Evolutionary conservation across 2,329 filamentous ascomycete species (phyloP), one percentile per base, ranked within the genome.

Genomic region (Chrysoporthe austroafricana): DNA sequence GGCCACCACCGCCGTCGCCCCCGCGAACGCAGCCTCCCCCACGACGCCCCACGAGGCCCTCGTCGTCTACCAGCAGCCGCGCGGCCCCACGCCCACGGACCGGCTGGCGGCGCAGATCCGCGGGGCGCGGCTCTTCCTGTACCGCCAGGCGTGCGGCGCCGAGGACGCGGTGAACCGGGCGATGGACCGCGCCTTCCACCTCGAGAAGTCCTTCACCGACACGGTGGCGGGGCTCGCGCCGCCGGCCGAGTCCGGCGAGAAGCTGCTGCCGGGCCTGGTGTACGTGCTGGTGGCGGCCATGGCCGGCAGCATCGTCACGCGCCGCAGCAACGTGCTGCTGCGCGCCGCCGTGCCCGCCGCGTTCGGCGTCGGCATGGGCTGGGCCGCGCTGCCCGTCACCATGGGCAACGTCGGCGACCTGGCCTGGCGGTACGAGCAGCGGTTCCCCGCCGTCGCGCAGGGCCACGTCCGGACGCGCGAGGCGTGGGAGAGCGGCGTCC

Each of bases 211-310:
- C 76, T 94, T 98, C 83, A 97, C 95, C 74, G 88, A 86, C 79
- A 98, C 96, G 70, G 81, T 99, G 73, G 93, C 94, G 68, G 94
- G 91, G 32, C 87, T 99, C 50, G 96, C 94, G 26, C 96, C 96
- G 42, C 85, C 94, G 48, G 90, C 90, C 75, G 91, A 95, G 80
- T 92, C 89, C 69, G 92, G 92, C 77, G 96, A 99, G 84, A 89
- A 90, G 77, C 86, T 99, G 66, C 90, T 98, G 81, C 96, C 96
- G 44, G 95, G 95, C 36, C 85, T 89, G 69, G 88, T 98, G 73
- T 98, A 98, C 82, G 94, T 98, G 59, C 87, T 97, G 42, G 94
- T 99, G 60, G 91, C 94, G 54, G 90, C 93, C 74, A 97, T 99
- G 94, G 93, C 96, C 46, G 96, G 95, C 73, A 94, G 89, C 79